phyloP scores from a whole-genome alignment of 1,284 basidiomycete species.

The Cronartium quercuum region DNA sequence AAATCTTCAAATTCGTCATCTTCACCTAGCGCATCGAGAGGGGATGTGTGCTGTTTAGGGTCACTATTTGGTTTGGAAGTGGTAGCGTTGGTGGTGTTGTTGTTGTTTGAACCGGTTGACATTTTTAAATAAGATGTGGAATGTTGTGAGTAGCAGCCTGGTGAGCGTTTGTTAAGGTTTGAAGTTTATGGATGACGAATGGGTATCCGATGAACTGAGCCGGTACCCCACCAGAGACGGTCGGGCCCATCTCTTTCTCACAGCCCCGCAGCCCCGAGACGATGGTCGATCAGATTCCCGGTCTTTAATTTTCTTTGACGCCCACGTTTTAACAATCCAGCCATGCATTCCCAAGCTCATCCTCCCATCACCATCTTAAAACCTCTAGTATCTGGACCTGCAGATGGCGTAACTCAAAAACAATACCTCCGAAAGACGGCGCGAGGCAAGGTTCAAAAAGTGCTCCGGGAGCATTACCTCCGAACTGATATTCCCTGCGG shows the following conservation, averaged over 20 bases:
- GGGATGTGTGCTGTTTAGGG: background rate
- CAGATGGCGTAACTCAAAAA: slow-evolving; percentile 38
- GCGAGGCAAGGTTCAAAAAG: slow-evolving; percentile 90
- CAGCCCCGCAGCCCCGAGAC: no score
- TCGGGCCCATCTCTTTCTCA: no score
- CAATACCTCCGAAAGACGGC: slow-evolving; percentile 66
- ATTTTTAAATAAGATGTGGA: background rate
- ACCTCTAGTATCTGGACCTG: background rate
- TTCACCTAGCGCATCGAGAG: slow-evolving; percentile 28
- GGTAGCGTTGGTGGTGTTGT: background rate
- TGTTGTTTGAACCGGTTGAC: background rate
- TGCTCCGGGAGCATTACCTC: slow-evolving; percentile 74
- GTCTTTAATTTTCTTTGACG: background rate
- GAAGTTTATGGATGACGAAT: background rate
- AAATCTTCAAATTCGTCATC: slow-evolving; percentile 40
- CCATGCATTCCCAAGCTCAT: slow-evolving; percentile 8
- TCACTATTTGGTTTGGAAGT: background rate
- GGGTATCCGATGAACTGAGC: no score
- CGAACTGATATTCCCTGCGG: slow-evolving; percentile 91
- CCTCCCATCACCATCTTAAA: slow-evolving; percentile 37
- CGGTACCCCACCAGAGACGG: no score
- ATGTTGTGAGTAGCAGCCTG: background rate
- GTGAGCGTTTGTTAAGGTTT: background rate
- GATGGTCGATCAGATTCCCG: background rate
- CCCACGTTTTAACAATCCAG: background rate